Evolutionary conservation across 257 asterid genomes (phyloP).

Genomic region (Anisodus acutangulus): DNA sequence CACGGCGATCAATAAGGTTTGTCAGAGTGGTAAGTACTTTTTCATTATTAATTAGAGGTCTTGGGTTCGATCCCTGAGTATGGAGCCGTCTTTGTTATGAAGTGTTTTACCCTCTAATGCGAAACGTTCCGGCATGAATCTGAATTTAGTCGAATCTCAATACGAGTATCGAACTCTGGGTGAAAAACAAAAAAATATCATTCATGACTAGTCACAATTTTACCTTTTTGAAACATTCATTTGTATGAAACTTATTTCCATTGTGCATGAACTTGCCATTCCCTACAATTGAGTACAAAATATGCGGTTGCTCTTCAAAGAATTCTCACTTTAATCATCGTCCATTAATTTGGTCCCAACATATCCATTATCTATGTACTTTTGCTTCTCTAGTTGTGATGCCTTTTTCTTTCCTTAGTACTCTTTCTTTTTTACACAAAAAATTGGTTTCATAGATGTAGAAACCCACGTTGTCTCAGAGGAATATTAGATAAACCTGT

Average conservation of each 20-base stretch:
- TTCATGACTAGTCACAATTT: background rate
- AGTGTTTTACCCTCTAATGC: no score
- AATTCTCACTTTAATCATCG: background rate
- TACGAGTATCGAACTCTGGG: no score
- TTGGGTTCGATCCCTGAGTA: no score
- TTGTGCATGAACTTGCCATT: background rate
- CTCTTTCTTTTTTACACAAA: background rate
- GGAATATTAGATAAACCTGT: background rate
- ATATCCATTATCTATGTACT: slow-evolving; percentile 10
- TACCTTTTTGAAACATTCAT: background rate
- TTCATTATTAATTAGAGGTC: no score
- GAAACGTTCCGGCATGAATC: no score
- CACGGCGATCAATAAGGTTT: no score
- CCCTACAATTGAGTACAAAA: background rate
- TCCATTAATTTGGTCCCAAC: slow-evolving; percentile 9
- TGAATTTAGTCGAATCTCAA: no score
- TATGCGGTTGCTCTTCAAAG: background rate
- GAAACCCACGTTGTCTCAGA: slow-evolving; percentile 16
- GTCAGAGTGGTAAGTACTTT: no score
- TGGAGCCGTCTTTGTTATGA: no score
- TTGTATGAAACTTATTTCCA: background rate
- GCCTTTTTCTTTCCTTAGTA: background rate
- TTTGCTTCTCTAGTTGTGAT: background rate
- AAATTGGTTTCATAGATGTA: background rate
- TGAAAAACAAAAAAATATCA: no score